Base-by-base conservation (phyloP, 495 filamentous ascomycete genomes). In the Corynascus novoguineensis region DNA sequence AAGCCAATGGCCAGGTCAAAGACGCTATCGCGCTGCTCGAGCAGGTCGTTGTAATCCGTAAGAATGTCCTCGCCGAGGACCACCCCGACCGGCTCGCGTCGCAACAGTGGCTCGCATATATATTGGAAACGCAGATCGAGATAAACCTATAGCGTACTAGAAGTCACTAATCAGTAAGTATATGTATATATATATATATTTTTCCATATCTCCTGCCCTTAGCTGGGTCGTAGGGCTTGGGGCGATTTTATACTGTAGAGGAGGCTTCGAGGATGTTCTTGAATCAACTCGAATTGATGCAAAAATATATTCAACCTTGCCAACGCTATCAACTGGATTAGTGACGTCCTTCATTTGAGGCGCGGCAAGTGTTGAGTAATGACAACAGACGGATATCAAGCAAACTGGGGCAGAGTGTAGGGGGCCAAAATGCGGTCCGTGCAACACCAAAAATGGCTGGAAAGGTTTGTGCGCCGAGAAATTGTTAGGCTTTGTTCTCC, bases 31-130 rank as follows among this genome's bases (percentile, higher is more conserved):
- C 28, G 11, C 34, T 59, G 17, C 41, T 59, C 15, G 42, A 59
- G 34, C 27, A 49, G 1, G 57, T 59, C 2, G 50, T 54, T 15
- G 24, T 37, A 4, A 53, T 38, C 29, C 5, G 24, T 12, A 27
- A 11, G 4, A 41, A 40, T 14, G 58, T 35, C 29, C 64, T 47
- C 42, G 41, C 27, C 48, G 44, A 65, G 57, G 58, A 64, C n/a
- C 55, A 73, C 53, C 60, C 61, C 19, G 22, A 40, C 50, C 64
- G 62, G 54, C 62, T 73, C 31, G 35, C 34, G 21, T 73, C 68
- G 38, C 59, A 75, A 27, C 12, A 47, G 12, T 29, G 9, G 27
- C 45, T 47, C 25, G 45, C 27, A 29, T 46, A 46, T 28, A 46
- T 25, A 46, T 28, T 46, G 42, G 42, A 46, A 46, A 12, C 42